Conservation (phyloP, 331 rosid genomes). For the Pyracantha coccinea region DNA sequence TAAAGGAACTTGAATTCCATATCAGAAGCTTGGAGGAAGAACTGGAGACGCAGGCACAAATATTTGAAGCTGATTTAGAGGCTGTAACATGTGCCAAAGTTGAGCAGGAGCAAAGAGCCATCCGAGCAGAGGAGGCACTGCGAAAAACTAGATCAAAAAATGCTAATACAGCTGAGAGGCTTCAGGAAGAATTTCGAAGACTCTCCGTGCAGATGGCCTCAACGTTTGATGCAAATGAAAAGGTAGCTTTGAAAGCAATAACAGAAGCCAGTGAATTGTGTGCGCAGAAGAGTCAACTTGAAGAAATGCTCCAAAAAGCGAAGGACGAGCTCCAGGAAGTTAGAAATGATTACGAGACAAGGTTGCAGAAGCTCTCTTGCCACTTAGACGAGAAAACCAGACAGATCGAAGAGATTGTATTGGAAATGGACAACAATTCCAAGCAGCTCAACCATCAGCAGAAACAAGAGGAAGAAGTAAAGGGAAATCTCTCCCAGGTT, state of each 20-base stretch:
- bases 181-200: constrained; percentile 78
- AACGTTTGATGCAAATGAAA: constrained; percentile 77
- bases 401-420: constrained; percentile 39
- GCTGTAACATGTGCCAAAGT: constrained; percentile 52
- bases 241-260: constrained; percentile 66
- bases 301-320: constrained; percentile 42
- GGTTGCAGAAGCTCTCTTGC: constrained; percentile 40
- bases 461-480: constrained; percentile 39
- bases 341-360: constrained; percentile 35
- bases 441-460: constrained; percentile 46
- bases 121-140: constrained; percentile 80
- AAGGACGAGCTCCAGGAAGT: constrained; percentile 44
- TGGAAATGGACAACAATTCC: constrained; percentile 58
- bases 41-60: constrained; percentile 59
- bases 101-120: constrained; percentile 89
- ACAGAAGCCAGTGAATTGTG: constrained; percentile 67
- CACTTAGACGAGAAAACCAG: constrained; percentile 39
- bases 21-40: constrained; percentile 65
- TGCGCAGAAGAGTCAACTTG: constrained; percentile 45
- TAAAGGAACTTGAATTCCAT: constrained; percentile 58
- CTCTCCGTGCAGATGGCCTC: constrained; percentile 78
- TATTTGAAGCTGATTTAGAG: constrained; percentile 72
- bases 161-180: constrained; percentile 76
- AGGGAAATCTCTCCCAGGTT: constrained; percentile 49
- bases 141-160: constrained; percentile 58